Conservation (phyloP, 2,329 filamentous ascomycete species). For the Nothomitra cinnamomea region DNA sequence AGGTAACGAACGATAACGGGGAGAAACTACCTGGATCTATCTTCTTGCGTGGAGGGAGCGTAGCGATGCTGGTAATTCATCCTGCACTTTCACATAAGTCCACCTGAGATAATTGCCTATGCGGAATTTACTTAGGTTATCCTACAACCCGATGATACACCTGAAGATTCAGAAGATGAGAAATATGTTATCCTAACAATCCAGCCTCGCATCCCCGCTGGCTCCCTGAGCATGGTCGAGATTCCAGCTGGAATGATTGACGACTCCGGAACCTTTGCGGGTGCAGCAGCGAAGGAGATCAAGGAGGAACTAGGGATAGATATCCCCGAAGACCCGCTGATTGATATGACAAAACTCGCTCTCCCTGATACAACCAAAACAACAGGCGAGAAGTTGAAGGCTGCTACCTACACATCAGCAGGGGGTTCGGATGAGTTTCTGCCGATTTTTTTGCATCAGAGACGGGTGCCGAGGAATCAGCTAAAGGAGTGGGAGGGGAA, state of each 20-base stretch:
- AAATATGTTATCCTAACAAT: conserved; percentile 36
- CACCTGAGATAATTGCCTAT: neutral
- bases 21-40: conserved; percentile 37
- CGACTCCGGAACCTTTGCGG: conserved; percentile 32
- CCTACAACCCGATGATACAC: conserved; percentile 34
- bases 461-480: conserved; percentile 29
- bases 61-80: conserved; percentile 35
- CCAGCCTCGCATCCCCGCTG: conserved; percentile 39
- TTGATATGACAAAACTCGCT: conserved; percentile 36
- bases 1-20: conserved; percentile 33
- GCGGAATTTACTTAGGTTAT: conserved; percentile 21
- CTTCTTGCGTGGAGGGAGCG: conserved; percentile 40
- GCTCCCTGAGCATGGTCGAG: conserved; percentile 35
- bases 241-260: conserved; percentile 46
- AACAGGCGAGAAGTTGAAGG: conserved; percentile 24
- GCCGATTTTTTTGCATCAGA: conserved; percentile 37
- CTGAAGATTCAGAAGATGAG: conserved; percentile 23
- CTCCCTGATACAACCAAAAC: conserved; percentile 15
- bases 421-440: conserved; percentile 43
- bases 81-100: neutral
- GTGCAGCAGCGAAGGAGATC: conserved; percentile 39
- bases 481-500: conserved; percentile 34
- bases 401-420: conserved; percentile 34
- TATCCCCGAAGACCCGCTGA: conserved; percentile 30
- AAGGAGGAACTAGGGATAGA: conserved; percentile 38